Conservation (phyloP, 1,139 yeast species). For the Hansenula lynferdii region DNA sequence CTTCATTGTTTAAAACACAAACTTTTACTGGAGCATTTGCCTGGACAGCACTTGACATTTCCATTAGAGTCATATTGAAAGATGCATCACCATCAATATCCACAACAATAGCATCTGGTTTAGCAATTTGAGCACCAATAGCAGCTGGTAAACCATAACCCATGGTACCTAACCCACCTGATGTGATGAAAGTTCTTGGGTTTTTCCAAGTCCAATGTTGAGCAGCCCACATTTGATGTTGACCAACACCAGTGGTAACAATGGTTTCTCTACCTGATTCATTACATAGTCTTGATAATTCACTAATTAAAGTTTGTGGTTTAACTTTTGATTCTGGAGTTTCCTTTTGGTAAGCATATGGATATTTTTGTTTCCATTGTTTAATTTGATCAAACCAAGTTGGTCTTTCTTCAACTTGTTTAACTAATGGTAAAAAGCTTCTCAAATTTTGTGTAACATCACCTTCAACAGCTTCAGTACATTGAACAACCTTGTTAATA, state of each 20-base stretch:
- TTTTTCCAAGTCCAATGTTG: conserved; percentile 91
- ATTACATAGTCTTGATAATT: conserved; percentile 68
- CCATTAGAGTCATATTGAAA: conserved; percentile 94
- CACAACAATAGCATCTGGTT: conserved; percentile 90
- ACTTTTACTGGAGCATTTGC: conserved; percentile 88
- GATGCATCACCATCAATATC: conserved; percentile 99
- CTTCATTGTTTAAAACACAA: conserved; percentile 89
- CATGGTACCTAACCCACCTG: conserved; percentile 99
- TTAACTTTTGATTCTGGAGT: conserved; percentile 79
- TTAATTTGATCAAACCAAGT: conserved; percentile 75
- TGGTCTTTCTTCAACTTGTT: conserved; percentile 58
- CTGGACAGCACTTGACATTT: conserved; percentile 91
- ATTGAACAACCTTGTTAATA: conserved; percentile 95
- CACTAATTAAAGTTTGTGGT: conserved; percentile 87
- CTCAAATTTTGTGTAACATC: conserved; percentile 81
- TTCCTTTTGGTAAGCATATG: conserved; percentile 73
- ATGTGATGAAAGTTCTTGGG: conserved; percentile 91
- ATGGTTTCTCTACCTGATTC: conserved; percentile 67
- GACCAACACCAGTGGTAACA: conserved; percentile 98
- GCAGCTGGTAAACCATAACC: conserved; percentile 98
- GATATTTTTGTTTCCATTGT: conserved; percentile 84
- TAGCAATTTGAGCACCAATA: conserved; percentile 96
- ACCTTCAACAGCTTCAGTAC: conserved; percentile 96
- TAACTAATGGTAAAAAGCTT: conserved; percentile 65
- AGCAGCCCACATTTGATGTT: conserved; percentile 99